Base-by-base conservation (phyloP, 106 monocot species). In the Dendrobium catenatum region DNA sequence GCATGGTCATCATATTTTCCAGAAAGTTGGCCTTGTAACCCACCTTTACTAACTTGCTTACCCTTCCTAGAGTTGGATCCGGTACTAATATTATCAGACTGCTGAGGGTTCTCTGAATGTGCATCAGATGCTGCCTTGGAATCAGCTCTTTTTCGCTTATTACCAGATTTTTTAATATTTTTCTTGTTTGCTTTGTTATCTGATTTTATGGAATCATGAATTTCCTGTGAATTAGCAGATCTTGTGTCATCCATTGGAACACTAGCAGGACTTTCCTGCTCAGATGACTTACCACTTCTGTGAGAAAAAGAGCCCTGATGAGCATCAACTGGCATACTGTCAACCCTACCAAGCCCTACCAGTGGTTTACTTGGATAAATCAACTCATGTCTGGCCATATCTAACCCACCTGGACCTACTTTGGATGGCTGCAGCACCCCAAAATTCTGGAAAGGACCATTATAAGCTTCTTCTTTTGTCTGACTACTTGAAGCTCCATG, bases 131-230 rank as follows among this genome's bases (percentile, higher is more conserved):
- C 76, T 47, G 82, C 81, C 88, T 87, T 95, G 42, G 88, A 83
- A 76, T 95, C 91, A 72, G 81, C 64, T 76, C 91, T 99, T 90
- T 99, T 99, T 77, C 99, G 43, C 87, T 99, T 99, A 48, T 81
- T 49, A 68, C 48, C 72, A 80, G 86, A 74, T 79, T 89, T 93
- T 74, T 89, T 90, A 46, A 66, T 81, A 41, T 83, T 86, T 72
- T 85, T 90, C 79, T 84, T 95, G 42, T 73, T 80, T 26, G 76
- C 76, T 83, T 87, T 88, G 22, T 87, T 87, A 78, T 93, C 93
- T 37, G 87, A 86, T 66, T 88, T 95, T 27, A 76, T 59, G 77
- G 82, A 80, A 75, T 93, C 90, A 42, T 85, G 86, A 76, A 82
- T 92, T 72, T 96, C 98, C 61, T 89, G 93, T 78, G 95, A 99